Evolutionary conservation across 2,329 filamentous ascomycete species (phyloP), one percentile per base, ranked within the genome.

Genomic region (Talaromyces sp.): DNA sequence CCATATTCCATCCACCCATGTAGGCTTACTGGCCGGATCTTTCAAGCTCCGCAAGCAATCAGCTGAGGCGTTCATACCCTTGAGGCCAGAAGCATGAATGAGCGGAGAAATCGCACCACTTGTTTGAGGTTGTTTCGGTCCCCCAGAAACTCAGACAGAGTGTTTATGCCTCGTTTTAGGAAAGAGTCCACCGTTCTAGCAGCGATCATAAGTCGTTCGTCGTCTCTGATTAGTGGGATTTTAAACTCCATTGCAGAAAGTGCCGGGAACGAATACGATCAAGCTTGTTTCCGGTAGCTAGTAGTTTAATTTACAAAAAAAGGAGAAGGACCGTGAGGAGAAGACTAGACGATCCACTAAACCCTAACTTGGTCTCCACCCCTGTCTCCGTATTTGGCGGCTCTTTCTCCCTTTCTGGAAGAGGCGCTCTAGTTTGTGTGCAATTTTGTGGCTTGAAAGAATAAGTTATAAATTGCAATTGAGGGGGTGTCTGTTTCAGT

Each of bases 71-170:
- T 56, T 36, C 31, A 11, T n/a, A 54, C 3, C 17, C 29, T 11
- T 54, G 25, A 7, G 15, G 13, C 7, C 13, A 34, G 29, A 36
- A 36, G 53, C 17, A 56, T 56, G 5, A 56, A 34, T 36, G 10
- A 34, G 29, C 19, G 53, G 53, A 56, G 53, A 38, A 53, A 56
- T 56, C 19, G n/a, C 31, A 29, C 53, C 53, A 56, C 53, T 36
- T 56, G 53, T 56, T 56, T 56, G 53, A 56, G 31, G 53, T 22
- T 56, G 53, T 56, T 38, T 56, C 31, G 29, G n/a, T 36, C 7
- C n/a, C 13, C 25, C 5, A 27, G 7, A 36, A 53, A 31, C 27
- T 53, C 25, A 53, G 17, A 31, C n/a, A 53, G 15, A 29, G 47
- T 29, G 5, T 51, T 51, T 27, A 51, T 11, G 22, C 8, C 47